phyloP scores from a whole-genome alignment of 1,284 basidiomycete genomes.

The Phylloporus sp. region DNA sequence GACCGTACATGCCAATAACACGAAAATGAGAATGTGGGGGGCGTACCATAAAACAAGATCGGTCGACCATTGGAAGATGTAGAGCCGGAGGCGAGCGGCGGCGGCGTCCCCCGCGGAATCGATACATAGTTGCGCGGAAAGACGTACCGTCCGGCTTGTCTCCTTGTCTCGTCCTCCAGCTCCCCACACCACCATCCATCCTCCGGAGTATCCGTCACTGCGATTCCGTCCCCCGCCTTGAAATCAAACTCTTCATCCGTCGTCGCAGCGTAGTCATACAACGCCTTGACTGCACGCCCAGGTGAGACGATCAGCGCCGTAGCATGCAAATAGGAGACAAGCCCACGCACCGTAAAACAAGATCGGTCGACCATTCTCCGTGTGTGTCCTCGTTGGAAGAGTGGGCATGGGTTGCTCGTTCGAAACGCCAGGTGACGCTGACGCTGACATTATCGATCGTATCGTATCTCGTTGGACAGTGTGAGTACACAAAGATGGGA shows the following conservation, averaged over 20 bases:
- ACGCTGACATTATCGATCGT: no score
- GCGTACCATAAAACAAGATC: no score
- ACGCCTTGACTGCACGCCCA: slow-evolving; percentile 73
- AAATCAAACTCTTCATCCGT: slow-evolving; percentile 92
- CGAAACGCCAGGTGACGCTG: slow-evolving; percentile 39
- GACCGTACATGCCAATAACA: no score
- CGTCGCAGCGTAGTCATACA: slow-evolving; percentile 92
- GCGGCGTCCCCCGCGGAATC: no score
- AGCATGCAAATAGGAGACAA: not conserved
- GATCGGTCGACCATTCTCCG: slow-evolving; percentile 77
- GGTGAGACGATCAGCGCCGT: no score
- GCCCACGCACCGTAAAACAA: slow-evolving; percentile 79
- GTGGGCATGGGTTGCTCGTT: slow-evolving; percentile 42
- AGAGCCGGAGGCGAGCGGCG: no score
- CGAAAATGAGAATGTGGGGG: no score
- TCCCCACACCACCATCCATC: slow-evolving; percentile 95
- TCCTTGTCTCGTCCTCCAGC: slow-evolving; percentile 81
- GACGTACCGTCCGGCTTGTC: slow-evolving; percentile 76
- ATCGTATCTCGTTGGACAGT: no score
- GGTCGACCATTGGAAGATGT: no score
- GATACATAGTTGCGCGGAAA: no score
- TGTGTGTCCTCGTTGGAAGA: slow-evolving; percentile 72
- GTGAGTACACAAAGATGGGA: no score
- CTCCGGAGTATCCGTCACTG: slow-evolving; percentile 88
- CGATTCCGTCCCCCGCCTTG: slow-evolving; percentile 78